phyloP scores from a whole-genome alignment of 148 eudicot genomes.

The Mesembryanthemum crystallinum region DNA sequence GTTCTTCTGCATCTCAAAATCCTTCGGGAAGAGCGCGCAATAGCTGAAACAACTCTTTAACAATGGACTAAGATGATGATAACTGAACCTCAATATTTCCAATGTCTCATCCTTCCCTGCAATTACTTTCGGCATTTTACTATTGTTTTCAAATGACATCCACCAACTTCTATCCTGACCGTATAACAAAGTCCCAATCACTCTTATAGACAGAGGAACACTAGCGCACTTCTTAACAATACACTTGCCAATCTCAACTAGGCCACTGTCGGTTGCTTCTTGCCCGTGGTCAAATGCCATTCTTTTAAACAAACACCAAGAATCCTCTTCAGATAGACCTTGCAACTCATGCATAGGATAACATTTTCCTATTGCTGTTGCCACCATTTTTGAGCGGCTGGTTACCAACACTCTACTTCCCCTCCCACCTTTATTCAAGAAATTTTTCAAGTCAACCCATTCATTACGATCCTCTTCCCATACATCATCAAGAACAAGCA shows the following conservation, averaged over 20 bases:
- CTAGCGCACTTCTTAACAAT: background rate
- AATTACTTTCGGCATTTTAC: too few relatives aligned
- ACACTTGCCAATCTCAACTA: background rate
- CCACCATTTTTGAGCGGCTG: background rate
- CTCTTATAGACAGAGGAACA: background rate
- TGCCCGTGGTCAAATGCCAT: background rate
- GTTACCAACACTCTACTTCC: background rate
- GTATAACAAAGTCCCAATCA: background rate
- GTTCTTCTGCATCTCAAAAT: background rate
- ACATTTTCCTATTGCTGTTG: background rate
- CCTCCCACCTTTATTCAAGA: background rate
- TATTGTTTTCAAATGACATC: too few relatives aligned
- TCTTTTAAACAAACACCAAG: background rate
- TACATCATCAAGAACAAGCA: conserved; percentile 1
- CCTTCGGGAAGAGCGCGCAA: background rate
- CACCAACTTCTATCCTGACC: background rate
- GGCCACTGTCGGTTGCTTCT: background rate
- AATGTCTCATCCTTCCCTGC: too few relatives aligned
- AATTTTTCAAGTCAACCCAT: background rate
- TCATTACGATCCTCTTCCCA: background rate
- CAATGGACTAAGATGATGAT: background rate
- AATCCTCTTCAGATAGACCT: background rate
- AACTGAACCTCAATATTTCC: background rate
- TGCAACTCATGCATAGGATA: background rate
- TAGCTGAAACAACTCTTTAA: background rate